These are phyloP conservation scores for Senecio squalidus DNA, from an alignment of 140 eudicot genomes.

Conservation along the genomic window DNA sequence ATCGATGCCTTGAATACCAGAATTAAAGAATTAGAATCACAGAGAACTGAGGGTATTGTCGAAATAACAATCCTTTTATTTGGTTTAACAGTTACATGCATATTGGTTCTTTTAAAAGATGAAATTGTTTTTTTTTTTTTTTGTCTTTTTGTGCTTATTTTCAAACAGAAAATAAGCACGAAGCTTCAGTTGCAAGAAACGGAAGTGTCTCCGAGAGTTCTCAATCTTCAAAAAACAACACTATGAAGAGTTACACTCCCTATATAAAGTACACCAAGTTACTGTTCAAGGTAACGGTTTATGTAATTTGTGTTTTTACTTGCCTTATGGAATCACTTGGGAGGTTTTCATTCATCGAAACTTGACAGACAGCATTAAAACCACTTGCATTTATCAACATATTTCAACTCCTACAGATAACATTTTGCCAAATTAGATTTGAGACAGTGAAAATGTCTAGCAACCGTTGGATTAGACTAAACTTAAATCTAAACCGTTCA, in stretches of 20 bases:
- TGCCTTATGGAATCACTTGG: no score
- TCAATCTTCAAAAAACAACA: slow-evolving; percentile 22
- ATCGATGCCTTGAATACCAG: slow-evolving; percentile 43
- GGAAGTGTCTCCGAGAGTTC: slow-evolving; percentile 33
- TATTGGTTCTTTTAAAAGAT: slow-evolving; percentile 8
- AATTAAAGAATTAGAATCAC: slow-evolving; percentile 66
- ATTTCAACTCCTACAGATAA: no score
- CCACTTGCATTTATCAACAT: no score
- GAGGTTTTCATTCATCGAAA: no score
- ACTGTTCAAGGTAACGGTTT: slow-evolving; percentile 61
- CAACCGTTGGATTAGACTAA: no score
- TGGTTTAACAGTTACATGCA: not conserved
- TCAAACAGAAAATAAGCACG: slow-evolving; percentile 31
- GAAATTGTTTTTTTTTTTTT: slow-evolving; percentile 3
- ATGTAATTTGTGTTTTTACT: not conserved
- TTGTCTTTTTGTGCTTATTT: no score
- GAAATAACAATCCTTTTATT: not conserved
- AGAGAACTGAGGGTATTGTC: slow-evolving; percentile 34
- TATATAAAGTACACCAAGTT: slow-evolving; percentile 70
- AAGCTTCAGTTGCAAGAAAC: slow-evolving; percentile 18
- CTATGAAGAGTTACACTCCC: slow-evolving; percentile 46
- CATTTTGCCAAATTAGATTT: no score
- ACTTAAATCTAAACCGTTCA: no score
- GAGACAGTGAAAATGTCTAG: no score
- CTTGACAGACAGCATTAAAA: no score